Evolutionary conservation across 129 eudicot species (phyloP), one percentile per base, ranked within the genome.

Genomic region (Flaveria bidentis): DNA sequence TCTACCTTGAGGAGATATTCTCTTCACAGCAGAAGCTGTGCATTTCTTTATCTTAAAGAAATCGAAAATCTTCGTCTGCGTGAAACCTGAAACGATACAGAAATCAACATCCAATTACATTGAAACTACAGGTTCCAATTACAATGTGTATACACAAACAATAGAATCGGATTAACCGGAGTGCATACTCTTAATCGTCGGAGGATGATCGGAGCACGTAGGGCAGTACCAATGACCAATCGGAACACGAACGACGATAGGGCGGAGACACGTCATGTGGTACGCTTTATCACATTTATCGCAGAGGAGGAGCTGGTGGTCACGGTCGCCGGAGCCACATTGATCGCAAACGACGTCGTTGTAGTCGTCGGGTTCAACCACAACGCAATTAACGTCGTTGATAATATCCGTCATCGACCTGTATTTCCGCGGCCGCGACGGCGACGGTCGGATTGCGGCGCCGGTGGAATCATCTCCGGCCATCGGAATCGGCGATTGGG

Each of bases 261-360:
- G 98, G 4, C 98, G 86, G 53, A 84, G 75, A 79, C 98, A 93
- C 5, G 75, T 28, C 96, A 93, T 88, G 66, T 93, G 98, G 20
- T 44, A 88, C 3, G 91, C 98, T 53, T 76, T 78, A 66, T 90
- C 93, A 47, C 98, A 93, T 64, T 75, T 80, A 65, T 93, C 98
- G 26, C 98, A 93, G 6, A 93, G 71, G 9, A 93, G 65, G 0
- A 91, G 72, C 89, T 90, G 90, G 12, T 88, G 88, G 46, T 80
- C 88, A 4, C 76, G 64, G 22, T 93, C 90, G 14, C 98, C 98
- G 63, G 85, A 85, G 77, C 97, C 96, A 72, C 98, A 93, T 90
- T 88, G 73, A 74, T 82, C 85, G 79, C 98, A 93, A 28, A 30
- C 77, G 83, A 83, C 53, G 22, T 75, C 77, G 57, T 75, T 56